Percentiles rank a stretch among this genome's conserved stretches.
Conservation (phyloP, 805 yeast species). For the Hermanozyma aechmeae region DNA sequence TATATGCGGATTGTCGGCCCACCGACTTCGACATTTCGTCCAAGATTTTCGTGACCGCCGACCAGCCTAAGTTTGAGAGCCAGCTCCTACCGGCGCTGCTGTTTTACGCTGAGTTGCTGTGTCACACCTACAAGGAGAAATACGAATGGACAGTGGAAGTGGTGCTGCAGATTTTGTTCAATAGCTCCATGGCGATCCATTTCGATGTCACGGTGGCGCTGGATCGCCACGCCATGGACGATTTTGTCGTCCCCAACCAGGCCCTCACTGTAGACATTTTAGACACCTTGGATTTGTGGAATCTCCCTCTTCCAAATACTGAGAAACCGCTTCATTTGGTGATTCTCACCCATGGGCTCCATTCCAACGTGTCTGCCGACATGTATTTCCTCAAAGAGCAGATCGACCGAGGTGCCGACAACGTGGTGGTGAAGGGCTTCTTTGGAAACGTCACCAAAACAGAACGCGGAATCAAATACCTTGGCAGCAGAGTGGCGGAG, state of each 20-base stretch:
- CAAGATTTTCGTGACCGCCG: slow-evolving; percentile 57
- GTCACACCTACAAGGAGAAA: slow-evolving; percentile 49
- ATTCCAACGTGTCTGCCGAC: slow-evolving; percentile 84
- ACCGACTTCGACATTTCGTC: slow-evolving; percentile 48
- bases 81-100: slow-evolving; percentile 63
- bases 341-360: slow-evolving; percentile 83
- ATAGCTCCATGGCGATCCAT: slow-evolving; percentile 55
- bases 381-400: slow-evolving; percentile 80
- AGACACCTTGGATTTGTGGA: slow-evolving; percentile 72
- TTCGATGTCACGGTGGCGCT: slow-evolving; percentile 50
- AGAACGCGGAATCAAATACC: slow-evolving; percentile 75
- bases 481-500: slow-evolving; percentile 76
- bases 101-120: slow-evolving; percentile 48
- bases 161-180: slow-evolving; percentile 69
- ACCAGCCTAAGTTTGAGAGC: slow-evolving; percentile 69
- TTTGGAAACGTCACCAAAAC: slow-evolving; percentile 81
- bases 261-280: slow-evolving; percentile 40
- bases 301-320: slow-evolving; percentile 40
- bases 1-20: slow-evolving; percentile 77
- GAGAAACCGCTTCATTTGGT: slow-evolving; percentile 71
- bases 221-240: slow-evolving; percentile 15
- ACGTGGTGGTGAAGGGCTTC: slow-evolving; percentile 74
- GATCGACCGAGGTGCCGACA: slow-evolving; percentile 54
- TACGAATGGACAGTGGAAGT: slow-evolving; percentile 79
- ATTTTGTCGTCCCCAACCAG: slow-evolving; percentile 18